phyloP scores from a whole-genome alignment of 352 stramenopile genomes.

The Globisporangium paddicum region DNA sequence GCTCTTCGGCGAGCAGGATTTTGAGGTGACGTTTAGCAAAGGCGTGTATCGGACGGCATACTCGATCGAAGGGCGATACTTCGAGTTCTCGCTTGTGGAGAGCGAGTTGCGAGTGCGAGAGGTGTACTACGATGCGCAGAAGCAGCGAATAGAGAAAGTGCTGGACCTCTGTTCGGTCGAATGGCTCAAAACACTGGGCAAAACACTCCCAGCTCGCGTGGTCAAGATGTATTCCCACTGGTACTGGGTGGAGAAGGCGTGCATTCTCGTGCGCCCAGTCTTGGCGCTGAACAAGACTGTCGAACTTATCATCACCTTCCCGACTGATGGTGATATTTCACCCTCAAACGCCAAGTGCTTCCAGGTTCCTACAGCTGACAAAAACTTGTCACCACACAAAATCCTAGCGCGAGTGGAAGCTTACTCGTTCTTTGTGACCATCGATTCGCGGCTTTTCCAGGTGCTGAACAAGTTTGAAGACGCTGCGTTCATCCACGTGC shows the following conservation, averaged over 20 bases:
- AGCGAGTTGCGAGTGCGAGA: constrained; percentile 29
- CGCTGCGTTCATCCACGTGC: constrained; percentile 22
- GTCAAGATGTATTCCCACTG: constrained; percentile 34
- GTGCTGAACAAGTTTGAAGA: constrained; percentile 23
- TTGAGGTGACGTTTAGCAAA: constrained; percentile 32
- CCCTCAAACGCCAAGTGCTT: constrained; percentile 17
- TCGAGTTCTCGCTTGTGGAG: constrained; percentile 27
- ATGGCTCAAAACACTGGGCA: not conserved
- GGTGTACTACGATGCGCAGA: constrained; percentile 3
- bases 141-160: constrained; percentile 2
- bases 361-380: constrained; percentile 28
- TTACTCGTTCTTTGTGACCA: not conserved
- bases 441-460: not conserved
- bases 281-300: constrained; percentile 8
- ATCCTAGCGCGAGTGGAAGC: not conserved
- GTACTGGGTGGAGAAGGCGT: constrained; percentile 38
- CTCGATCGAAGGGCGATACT: constrained; percentile 19
- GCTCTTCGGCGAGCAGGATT: constrained; percentile 42
- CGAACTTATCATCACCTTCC: not conserved
- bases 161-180: constrained; percentile 23
- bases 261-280: constrained; percentile 31
- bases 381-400: constrained; percentile 14
- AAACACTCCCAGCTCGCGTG: constrained; percentile 23
- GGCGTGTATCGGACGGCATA: constrained; percentile 26
- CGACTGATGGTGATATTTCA: not conserved